Evolutionary conservation across 2,329 filamentous ascomycete species (phyloP), one percentile per base, ranked within the genome.

Genomic region (Cercospora beticola): DNA sequence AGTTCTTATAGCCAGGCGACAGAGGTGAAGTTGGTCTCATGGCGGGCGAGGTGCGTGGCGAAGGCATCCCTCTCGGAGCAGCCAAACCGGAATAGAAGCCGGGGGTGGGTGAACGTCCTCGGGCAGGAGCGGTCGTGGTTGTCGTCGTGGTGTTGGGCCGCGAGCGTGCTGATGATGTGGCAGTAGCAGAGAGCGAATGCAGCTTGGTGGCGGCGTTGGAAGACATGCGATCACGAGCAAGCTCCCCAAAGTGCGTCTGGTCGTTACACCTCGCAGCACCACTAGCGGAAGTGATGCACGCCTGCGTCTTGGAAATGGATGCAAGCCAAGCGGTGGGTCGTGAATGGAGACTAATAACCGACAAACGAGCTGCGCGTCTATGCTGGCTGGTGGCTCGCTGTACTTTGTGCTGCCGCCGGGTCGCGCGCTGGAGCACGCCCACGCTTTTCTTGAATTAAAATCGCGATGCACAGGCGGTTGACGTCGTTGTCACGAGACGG

Each of bases 1-100:
- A 36, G 23, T 70, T 58, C 43, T 76, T 76, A 70, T 74, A 76
- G 52, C 75, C 73, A 18, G 77, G 74, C 14, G 77, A 78, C 16
- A 79, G 72, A 40, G 78, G 78, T 40, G 77, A 77, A 40, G 74
- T 72, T 28, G 78, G 77, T 64, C 77, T 69, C 70, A 78, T 72
- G 21, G 76, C 74, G 23, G 77, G 76, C 18, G 78, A 77, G 12
- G 73, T 65, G 30, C 76, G 75, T 64, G 77, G 76, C 64, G 78
- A 78, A 62, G 77, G 77, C 77, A 79, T 79, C 18, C 61, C 46
- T 63, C 61, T 26, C 36, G 60, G 18, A 23, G 40, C 60, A 46
- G 61, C 8, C 26, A 54, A 23, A 16, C 23, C 43, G 23, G 61
- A 54, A 52, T 54, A 54, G 43, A 49, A 46, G n/a, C 23, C 46